These are phyloP conservation scores for Candida verbasci DNA, from an alignment of 805 yeast genomes.

Conservation along the genomic window DNA sequence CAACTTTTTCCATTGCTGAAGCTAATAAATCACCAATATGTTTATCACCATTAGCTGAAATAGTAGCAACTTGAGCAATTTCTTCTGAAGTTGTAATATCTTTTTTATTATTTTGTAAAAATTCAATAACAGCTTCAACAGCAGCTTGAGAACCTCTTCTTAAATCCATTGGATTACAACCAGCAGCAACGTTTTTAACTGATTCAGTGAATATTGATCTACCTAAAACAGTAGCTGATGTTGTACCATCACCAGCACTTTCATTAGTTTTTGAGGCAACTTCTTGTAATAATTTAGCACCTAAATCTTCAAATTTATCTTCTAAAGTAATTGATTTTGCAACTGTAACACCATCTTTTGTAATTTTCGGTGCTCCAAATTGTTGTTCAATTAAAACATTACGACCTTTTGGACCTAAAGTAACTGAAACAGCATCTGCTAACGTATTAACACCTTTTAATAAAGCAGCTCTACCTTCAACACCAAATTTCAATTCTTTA, in stretches of 20 bases:
- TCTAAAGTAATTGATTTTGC: slow-evolving; percentile 78
- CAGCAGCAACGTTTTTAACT: slow-evolving; percentile 96
- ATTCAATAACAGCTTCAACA: slow-evolving; percentile 86
- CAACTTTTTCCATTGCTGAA: slow-evolving; percentile 96
- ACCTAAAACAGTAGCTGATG: slow-evolving; percentile 95
- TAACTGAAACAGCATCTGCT: slow-evolving; percentile 95
- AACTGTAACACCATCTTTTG: slow-evolving; percentile 98
- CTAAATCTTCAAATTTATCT: slow-evolving; percentile 94
- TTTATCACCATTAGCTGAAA: slow-evolving; percentile 92
- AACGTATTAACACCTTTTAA: slow-evolving; percentile 90
- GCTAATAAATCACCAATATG: slow-evolving; percentile 92
- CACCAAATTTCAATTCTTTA: slow-evolving; percentile 95
- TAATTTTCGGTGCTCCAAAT: slow-evolving; percentile 95
- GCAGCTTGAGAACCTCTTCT: slow-evolving; percentile 98
- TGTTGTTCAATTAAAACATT: slow-evolving; percentile 95
- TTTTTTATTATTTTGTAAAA: slow-evolving; percentile 78
- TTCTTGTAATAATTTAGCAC: slow-evolving; percentile 92
- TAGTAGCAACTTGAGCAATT: slow-evolving; percentile 97
- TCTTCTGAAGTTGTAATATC: slow-evolving; percentile 92
- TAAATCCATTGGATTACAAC: slow-evolving; percentile 97
- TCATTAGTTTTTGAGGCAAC: slow-evolving; percentile 97
- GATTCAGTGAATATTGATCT: slow-evolving; percentile 93
- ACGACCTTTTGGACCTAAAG: slow-evolving; percentile 97
- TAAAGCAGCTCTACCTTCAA: slow-evolving; percentile 93
- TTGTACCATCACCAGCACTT: slow-evolving; percentile 98